Conservation (phyloP, 2,329 filamentous ascomycete species). For the Phialophora expanda region DNA sequence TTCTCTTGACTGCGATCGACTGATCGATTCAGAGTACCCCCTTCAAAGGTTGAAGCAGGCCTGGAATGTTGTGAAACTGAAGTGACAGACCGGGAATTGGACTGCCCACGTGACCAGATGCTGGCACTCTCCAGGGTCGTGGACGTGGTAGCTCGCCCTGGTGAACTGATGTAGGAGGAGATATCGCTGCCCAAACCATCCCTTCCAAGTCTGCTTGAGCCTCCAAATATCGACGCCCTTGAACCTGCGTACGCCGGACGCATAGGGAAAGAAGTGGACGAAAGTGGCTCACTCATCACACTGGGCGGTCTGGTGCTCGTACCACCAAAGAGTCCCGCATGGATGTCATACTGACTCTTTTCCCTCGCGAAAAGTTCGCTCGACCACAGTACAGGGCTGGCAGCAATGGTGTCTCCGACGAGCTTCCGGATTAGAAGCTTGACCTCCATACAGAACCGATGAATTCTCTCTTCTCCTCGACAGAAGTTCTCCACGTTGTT, state of each 20-base stretch:
- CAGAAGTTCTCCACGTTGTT: conserved; percentile 91
- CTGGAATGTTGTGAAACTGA: conserved; percentile 44
- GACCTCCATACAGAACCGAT: conserved; percentile 89
- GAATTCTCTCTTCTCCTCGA: conserved; percentile 90
- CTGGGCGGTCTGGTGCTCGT: conserved; percentile 50
- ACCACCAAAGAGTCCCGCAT: conserved; percentile 53
- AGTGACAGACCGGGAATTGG: conserved; percentile 47
- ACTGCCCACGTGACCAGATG: conserved; percentile 84
- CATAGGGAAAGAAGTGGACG: conserved; percentile 41
- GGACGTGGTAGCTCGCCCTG: conserved; percentile 70
- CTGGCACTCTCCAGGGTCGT: conserved; percentile 72
- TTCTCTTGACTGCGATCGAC: conserved; percentile 72
- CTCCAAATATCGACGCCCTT: conserved; percentile 68
- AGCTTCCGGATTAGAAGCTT: conserved; percentile 84
- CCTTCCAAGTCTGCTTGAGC: conserved; percentile 65
- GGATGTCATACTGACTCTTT: conserved; percentile 50
- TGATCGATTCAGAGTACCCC: conserved; percentile 21
- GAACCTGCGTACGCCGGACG: conserved; percentile 41
- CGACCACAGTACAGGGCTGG: conserved; percentile 88
- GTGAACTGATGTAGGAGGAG: conserved; percentile 64
- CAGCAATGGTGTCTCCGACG: conserved; percentile 80
- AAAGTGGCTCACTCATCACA: conserved; percentile 52
- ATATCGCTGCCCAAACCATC: conserved; percentile 67
- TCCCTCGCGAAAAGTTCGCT: conserved; percentile 86
- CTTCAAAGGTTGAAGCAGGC: conserved; percentile 42